Evolutionary conservation across 2,329 filamentous ascomycete genomes (phyloP).

Genomic region (Tolypocladium ovalisporum): DNA sequence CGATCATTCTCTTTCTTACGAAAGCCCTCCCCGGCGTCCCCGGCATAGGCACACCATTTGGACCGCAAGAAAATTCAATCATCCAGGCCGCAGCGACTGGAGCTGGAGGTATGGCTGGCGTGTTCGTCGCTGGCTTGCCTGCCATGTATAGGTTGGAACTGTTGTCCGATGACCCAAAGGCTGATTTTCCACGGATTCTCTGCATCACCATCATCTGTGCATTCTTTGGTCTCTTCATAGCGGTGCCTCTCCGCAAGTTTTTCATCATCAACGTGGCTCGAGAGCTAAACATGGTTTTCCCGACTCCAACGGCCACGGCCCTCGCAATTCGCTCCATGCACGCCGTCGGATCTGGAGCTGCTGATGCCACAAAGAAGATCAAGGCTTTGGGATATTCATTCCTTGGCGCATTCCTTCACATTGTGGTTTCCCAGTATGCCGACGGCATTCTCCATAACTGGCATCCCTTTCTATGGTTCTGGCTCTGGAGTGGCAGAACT

Average conservation of each 20-base stretch:
- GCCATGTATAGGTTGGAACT: slow-evolving; percentile 47
- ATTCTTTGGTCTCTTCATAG: slow-evolving; percentile 55
- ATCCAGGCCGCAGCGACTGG: slow-evolving; percentile 49
- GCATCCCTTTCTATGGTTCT: slow-evolving; percentile 43
- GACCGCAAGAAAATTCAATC: slow-evolving; percentile 52
- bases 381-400: slow-evolving; percentile 43
- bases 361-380: slow-evolving; percentile 44
- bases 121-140: slow-evolving; percentile 49
- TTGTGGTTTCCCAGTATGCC: slow-evolving; percentile 48
- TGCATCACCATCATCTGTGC: slow-evolving; percentile 50
- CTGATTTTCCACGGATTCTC: slow-evolving; percentile 47
- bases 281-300: slow-evolving; percentile 49
- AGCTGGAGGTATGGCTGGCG: slow-evolving; percentile 43
- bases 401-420: slow-evolving; percentile 34
- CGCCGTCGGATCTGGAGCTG: slow-evolving; percentile 37
- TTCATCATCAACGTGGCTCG: slow-evolving; percentile 56
- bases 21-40: slow-evolving; percentile 36
- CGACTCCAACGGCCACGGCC: slow-evolving; percentile 47
- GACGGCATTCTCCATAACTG: slow-evolving; percentile 50
- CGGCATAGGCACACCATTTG: slow-evolving; percentile 41
- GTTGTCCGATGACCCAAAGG: slow-evolving; percentile 34
- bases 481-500: slow-evolving; percentile 27
- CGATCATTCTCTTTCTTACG: slow-evolving; percentile 42
- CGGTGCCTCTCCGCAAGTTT: slow-evolving; percentile 54
- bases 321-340: slow-evolving; percentile 56